Evolutionary conservation across 1,284 basidiomycete species (phyloP), one percentile per base, ranked within the genome.

Genomic region (Ceratobasidium sp.): DNA sequence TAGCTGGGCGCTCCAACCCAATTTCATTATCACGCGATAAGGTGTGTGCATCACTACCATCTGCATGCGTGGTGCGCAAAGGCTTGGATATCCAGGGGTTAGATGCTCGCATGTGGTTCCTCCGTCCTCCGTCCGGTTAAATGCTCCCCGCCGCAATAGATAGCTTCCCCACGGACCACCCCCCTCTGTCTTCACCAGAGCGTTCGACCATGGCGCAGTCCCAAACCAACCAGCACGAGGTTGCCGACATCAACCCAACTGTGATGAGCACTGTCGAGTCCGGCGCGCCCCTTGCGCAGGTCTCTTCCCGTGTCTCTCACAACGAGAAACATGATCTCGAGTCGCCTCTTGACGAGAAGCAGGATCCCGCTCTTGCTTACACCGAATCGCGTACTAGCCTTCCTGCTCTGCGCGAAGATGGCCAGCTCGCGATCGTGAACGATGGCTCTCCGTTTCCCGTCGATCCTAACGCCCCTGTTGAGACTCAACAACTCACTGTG

Each of bases 401-500:
- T n/a, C 45, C 65, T 15, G 57, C 22, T 31, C 41, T 19, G 24
- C 29, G 50, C 19, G 71, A 73, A 45, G 47, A 60, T 36, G 71
- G 71, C 47, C 57, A 62, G 71, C 56, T 63, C 56, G 50, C 45
- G 5, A 53, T 63, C 22, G 56, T 62, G 19, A 60, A 73, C 57
- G 71, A 63, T 27, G 71, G 60, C n/a, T 51, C 71, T 62, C 89
- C 88, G 5, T 89, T 90, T 82, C 88, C 88, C 50, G 79, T 87
- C 14, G 85, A 87, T 77, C 85, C 87, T n/a, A 80, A 85, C 77
- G 84, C 84, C 19, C 82, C 83, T 0, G 84, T 85, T 64, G 89
- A 90, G 81, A 85, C 84, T 19, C 86, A 87, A 76, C 88, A 88
- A 79, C 85, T 90, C 72, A 89, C 89, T 19, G 76, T 89, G 77